Percentiles rank a stretch among this genome's conserved stretches.
These are phyloP conservation scores for Xylariomycetidae sp. DNA, from an alignment of 2,329 filamentous ascomycete species.

Conservation along the genomic window DNA sequence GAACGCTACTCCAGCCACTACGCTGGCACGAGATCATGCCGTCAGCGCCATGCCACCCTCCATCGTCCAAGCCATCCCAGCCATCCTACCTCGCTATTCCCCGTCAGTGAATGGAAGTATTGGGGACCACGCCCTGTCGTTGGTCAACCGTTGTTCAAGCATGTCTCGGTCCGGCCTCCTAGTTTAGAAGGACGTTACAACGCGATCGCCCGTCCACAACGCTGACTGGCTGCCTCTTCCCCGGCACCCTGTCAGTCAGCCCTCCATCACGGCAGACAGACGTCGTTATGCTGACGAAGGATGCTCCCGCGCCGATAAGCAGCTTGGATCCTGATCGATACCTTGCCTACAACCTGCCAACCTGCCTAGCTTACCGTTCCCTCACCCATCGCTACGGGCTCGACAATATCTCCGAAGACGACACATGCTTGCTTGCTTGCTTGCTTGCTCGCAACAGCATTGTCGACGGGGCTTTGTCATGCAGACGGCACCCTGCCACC, in stretches of 20 bases:
- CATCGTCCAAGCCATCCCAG: too few species aligned
- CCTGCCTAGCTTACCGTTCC: too few species aligned
- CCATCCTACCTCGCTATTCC: slow-evolving; percentile 1
- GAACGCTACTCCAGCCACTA: too few species aligned
- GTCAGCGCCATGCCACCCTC: too few species aligned
- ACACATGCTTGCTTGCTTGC: background rate
- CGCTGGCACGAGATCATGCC: too few species aligned
- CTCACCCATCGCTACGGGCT: background rate
- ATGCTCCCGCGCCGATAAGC: slow-evolving; percentile 16
- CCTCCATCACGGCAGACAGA: slow-evolving; percentile 16
- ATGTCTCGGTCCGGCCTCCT: slow-evolving; percentile 17
- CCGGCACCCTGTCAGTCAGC: background rate
- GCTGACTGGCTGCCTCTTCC: slow-evolving; percentile 9
- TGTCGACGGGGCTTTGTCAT: too few species aligned
- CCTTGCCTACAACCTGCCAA: slow-evolving; percentile 9
- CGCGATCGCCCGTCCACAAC: slow-evolving; percentile 8
- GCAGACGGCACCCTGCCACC: too few species aligned
- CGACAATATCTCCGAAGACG: slow-evolving; percentile 7
- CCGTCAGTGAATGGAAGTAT: slow-evolving; percentile 8
- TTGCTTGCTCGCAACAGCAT: too few species aligned
- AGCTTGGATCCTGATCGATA: slow-evolving; percentile 8
- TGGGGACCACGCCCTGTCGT: too few species aligned
- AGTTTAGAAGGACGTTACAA: slow-evolving; percentile 19
- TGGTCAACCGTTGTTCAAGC: too few species aligned
- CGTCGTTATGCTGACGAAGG: slow-evolving; percentile 17